phyloP scores from a whole-genome alignment of 257 asterid genomes.

The Apocynum venetum region DNA sequence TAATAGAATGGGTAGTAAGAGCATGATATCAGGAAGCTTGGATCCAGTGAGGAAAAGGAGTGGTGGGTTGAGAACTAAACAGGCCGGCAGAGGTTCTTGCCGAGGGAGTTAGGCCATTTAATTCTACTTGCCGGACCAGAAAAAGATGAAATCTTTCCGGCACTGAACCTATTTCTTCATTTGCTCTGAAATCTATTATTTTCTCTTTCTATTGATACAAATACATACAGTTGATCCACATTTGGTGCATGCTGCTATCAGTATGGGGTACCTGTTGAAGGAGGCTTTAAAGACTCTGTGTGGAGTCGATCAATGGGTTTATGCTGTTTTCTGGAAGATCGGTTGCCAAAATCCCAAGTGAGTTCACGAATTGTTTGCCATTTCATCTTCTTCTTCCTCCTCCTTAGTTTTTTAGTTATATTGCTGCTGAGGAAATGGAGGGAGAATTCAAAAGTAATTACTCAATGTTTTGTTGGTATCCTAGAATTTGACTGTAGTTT shows the following conservation, averaged over 20 bases:
- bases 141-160: constrained; percentile 20
- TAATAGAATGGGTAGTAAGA: constrained; percentile 58
- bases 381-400: neutral
- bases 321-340: constrained; percentile 96
- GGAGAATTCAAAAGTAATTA: neutral
- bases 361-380: constrained; percentile 26
- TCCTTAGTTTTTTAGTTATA: neutral
- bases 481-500: constrained; percentile 7
- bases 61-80: constrained; percentile 95
- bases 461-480: constrained; percentile 15
- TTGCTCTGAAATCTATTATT: constrained; percentile 11
- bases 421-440: constrained; percentile 10
- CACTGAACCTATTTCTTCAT: constrained; percentile 15
- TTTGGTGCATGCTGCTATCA: constrained; percentile 30
- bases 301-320: constrained; percentile 92
- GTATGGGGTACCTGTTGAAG: constrained; percentile 88
- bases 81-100: constrained; percentile 99
- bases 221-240: constrained; percentile 1
- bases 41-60: constrained; percentile 90
- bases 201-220: constrained; percentile 6
- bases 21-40: constrained; percentile 50
- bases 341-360: constrained; percentile 90
- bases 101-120: constrained; percentile 77
- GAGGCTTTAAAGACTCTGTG: constrained; percentile 94
- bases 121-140: constrained; percentile 16